Evolutionary conservation across 164 flowering plant species (phyloP).

Genomic region (Chloranthus sessilifolius): DNA sequence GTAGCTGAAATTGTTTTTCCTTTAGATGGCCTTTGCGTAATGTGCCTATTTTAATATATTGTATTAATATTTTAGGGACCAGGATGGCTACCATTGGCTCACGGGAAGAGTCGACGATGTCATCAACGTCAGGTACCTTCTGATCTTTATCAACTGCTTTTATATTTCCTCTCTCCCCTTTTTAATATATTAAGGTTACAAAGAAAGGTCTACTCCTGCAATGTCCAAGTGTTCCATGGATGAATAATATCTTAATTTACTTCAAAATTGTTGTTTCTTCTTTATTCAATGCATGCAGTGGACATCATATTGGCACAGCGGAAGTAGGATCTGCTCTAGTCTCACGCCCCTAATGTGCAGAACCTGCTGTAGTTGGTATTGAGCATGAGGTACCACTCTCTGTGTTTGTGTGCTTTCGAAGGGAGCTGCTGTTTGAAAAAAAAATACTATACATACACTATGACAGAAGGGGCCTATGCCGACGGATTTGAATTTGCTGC

Average conservation of each 20-base stretch:
- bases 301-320: conserved; percentile 99
- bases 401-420: no score
- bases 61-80: conserved; percentile 59
- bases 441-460: no score
- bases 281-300: conserved; percentile 56
- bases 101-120: conserved; percentile 99
- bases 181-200: no score
- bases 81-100: conserved; percentile 97
- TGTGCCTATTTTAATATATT: not conserved
- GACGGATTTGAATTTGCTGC: no score
- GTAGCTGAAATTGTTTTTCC: not conserved
- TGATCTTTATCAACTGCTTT: no score
- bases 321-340: conserved; percentile 99
- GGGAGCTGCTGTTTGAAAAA: no score
- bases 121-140: conserved; percentile 84
- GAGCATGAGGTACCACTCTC: conserved; percentile 85
- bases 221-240: no score
- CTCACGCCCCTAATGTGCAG: conserved; percentile 95
- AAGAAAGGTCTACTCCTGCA: no score
- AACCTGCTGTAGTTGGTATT: conserved; percentile 99
- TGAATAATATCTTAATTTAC: no score
- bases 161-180: no score
- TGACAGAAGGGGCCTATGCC: no score
- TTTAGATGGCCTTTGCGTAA: not conserved
- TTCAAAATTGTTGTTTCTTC: no score